Base-by-base conservation (phyloP, 768 basidiomycete genomes). In the Phanerodontia chrysosporium region DNA sequence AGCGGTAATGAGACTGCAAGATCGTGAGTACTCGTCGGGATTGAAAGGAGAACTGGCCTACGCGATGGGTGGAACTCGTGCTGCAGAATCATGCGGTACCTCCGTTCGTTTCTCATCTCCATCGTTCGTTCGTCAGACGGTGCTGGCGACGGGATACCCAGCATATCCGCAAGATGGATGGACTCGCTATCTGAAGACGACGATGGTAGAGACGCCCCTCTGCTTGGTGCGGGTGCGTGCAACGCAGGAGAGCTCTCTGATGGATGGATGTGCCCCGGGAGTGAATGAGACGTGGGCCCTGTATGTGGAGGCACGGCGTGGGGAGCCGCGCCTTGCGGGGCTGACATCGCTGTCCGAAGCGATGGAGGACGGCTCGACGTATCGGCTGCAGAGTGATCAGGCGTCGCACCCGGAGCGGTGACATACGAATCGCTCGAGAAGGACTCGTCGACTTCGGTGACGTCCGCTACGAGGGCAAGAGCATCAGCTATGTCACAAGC, bases 51-150 rank as follows among this genome's bases (percentile, higher is more conserved):
- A 36, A 16, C 32, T n/a, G 16, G 51, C 86, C 63, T 65, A 90
- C 89, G 66, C 13, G 85, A 83, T 22, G 80, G 78, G 68, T 93
- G 85, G 71, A 85, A 92, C 25, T 80, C 76, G 61, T 92, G 91
- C 45, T 76, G 79, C 49, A 87, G 71, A 56, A 87, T 72, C 59
- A 87, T 75, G 29, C 90, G 75, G 68, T 92, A 93, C 59, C 83
- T 76, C 59, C 83, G 74, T 72, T 92, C 91, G 57, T 87, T 79
- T 62, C 75, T 75, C 45, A 75, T 70, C 46, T 81, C 76, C 14
- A 74, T 67, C n/a, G 74, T 66, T 6, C 62, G 60, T 18, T 75
- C 73, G 49, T 81, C 76, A 2, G 24, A 64, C 1, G 76, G 75
- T 0, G 74, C 66, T 1, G 75, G 76, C 3, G 77, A 77, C 24